Evolutionary conservation across 306 rosid species (phyloP).

Genomic region (Quercus suber): DNA sequence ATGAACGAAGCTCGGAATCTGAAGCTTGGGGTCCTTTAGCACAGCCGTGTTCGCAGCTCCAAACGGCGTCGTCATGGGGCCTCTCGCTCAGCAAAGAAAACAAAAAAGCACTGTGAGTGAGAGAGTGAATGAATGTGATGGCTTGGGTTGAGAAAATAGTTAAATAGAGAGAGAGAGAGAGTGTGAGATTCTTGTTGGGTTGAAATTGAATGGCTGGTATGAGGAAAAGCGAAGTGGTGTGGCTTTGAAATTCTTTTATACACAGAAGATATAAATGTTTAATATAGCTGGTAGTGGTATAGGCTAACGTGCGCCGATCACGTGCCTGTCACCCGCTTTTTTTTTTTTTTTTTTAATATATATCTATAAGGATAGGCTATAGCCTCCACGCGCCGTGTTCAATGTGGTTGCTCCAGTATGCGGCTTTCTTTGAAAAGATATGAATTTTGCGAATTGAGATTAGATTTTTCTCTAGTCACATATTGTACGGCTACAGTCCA

Average conservation of each 20-base stretch:
- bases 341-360: neutral
- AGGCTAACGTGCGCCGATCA: slow-evolving; percentile 8
- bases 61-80: slow-evolving; percentile 59
- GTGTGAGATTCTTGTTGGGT: neutral
- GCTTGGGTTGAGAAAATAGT: neutral
- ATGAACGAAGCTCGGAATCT: slow-evolving; percentile 43
- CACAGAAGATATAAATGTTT: neutral
- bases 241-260: neutral
- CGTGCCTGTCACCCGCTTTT: slow-evolving; percentile 35
- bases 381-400: neutral
- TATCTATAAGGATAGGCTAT: neutral
- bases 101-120: too few relatives aligned
- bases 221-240: neutral
- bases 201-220: neutral
- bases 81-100: too few relatives aligned
- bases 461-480: too few relatives aligned
- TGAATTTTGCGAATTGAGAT: too few relatives aligned
- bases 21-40: slow-evolving; percentile 48
- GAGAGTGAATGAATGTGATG: too few relatives aligned
- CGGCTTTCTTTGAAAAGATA: too few relatives aligned
- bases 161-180: neutral
- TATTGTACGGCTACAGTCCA: too few relatives aligned
- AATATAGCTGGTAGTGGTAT: neutral
- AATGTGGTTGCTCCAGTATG: neutral
- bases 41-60: slow-evolving; percentile 46